A percentile compares a stretch with the other conserved stretches of the same genome.
These are phyloP conservation scores for Elsinoe ampelina DNA, from an alignment of 2,329 filamentous ascomycete genomes.

Conservation along the genomic window DNA sequence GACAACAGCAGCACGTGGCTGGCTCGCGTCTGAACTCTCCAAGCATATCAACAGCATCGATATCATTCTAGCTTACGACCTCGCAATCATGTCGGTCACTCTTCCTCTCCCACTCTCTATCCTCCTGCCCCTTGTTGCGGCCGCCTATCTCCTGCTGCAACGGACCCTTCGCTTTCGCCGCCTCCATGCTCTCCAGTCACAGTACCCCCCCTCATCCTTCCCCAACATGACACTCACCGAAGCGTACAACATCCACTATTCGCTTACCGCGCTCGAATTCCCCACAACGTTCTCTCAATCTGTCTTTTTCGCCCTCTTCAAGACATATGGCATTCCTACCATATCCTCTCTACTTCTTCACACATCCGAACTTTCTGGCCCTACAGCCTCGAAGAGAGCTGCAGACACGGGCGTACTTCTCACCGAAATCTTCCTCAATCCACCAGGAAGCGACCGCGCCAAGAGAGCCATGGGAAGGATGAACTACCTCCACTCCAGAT, in stretches of 20 bases:
- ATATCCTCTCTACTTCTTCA: slow-evolving; percentile 15
- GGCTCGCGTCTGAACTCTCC: too few species aligned
- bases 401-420: slow-evolving; percentile 44
- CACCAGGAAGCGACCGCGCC: slow-evolving; percentile 30
- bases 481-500: slow-evolving; percentile 53
- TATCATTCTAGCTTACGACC: not conserved
- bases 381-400: slow-evolving; percentile 41
- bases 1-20: too few species aligned
- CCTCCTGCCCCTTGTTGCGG: not conserved
- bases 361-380: slow-evolving; percentile 11
- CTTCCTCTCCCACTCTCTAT: not conserved
- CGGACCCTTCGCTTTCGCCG: slow-evolving; percentile 4
- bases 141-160: not conserved
- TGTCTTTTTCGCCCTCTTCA: slow-evolving; percentile 9
- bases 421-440: slow-evolving; percentile 38
- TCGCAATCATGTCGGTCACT: too few species aligned
- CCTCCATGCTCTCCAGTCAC: not conserved
- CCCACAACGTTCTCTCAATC: not conserved
- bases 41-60: not conserved
- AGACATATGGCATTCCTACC: slow-evolving; percentile 17
- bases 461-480: slow-evolving; percentile 48
- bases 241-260: not conserved
- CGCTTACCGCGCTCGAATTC: not conserved
- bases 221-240: not conserved
- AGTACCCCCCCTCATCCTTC: not conserved